Conservation (phyloP, 2,329 filamentous ascomycete genomes). For the Exserohilum turcica region DNA sequence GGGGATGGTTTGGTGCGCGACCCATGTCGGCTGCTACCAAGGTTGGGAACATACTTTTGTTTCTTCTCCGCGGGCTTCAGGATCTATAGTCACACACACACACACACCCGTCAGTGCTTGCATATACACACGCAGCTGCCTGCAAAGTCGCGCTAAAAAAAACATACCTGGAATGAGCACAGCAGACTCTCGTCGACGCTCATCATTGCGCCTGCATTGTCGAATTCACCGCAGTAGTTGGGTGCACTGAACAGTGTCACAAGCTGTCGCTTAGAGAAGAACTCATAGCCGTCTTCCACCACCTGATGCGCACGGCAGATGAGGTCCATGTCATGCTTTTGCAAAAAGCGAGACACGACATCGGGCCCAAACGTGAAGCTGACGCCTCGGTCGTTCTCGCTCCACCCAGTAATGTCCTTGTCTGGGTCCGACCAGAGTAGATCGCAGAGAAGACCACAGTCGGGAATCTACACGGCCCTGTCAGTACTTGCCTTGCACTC, state of each 20-base stretch:
- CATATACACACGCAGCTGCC: background rate
- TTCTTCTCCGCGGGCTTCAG: slow-evolving; percentile 99
- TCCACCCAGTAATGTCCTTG: slow-evolving; percentile 99
- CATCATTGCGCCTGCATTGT: slow-evolving; percentile 99
- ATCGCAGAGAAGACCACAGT: slow-evolving; percentile 96
- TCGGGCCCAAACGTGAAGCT: slow-evolving; percentile 98
- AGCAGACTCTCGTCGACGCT: slow-evolving; percentile 97
- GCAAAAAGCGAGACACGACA: slow-evolving; percentile 93
- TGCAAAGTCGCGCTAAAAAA: too few species aligned
- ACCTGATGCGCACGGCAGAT: slow-evolving; percentile 99
- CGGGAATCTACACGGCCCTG: slow-evolving; percentile 75
- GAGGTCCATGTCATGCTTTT: slow-evolving; percentile 99
- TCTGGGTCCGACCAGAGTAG: slow-evolving; percentile 98
- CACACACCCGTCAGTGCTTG: slow-evolving; percentile 33
- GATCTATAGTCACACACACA: slow-evolving; percentile 71
- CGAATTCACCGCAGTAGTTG: slow-evolving; percentile 99
- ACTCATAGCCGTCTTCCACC: slow-evolving; percentile 98
- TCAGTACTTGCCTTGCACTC: slow-evolving; percentile 46
- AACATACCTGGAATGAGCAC: slow-evolving; percentile 92
- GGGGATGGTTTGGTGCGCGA: slow-evolving; percentile 70
- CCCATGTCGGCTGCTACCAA: slow-evolving; percentile 71
- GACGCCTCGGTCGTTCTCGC: slow-evolving; percentile 97
- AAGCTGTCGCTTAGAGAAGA: slow-evolving; percentile 97
- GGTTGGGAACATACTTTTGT: slow-evolving; percentile 95
- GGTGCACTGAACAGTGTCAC: slow-evolving; percentile 97